Evolutionary conservation across 768 basidiomycete genomes (phyloP).

Genomic region (Phallus indusiatus): DNA sequence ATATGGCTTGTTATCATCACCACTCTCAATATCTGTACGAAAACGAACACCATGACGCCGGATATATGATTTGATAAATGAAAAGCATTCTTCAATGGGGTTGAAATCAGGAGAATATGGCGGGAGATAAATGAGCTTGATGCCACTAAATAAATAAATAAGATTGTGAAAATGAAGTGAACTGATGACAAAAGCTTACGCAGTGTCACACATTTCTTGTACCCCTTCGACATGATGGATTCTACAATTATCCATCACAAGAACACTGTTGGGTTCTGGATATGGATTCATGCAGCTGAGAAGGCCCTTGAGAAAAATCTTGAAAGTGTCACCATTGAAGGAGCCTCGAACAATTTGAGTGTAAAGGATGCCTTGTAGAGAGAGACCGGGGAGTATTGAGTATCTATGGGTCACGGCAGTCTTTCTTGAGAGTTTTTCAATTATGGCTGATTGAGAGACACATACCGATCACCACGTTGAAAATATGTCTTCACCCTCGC

Average conservation of each 20-base stretch:
- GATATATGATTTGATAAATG: constrained; percentile 23
- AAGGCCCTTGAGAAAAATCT: constrained; percentile 23
- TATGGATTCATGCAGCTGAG: constrained; percentile 30
- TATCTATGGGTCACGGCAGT: constrained; percentile 15
- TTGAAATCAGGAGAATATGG: constrained; percentile 29
- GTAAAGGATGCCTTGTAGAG: constrained; percentile 26
- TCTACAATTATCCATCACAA: constrained; percentile 30
- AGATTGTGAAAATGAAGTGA: background rate
- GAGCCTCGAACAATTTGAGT: constrained; percentile 21
- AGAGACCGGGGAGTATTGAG: constrained; percentile 28
- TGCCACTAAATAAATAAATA: constrained; percentile 12
- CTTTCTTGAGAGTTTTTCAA: background rate
- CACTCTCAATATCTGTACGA: background rate
- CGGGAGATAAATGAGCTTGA: constrained; percentile 21
- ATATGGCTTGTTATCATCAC: background rate
- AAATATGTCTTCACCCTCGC: background rate
- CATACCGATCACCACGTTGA: background rate
- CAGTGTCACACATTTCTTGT: constrained; percentile 21
- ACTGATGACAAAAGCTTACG: constrained; percentile 15
- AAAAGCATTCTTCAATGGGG: constrained; percentile 28
- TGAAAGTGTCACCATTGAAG: constrained; percentile 21
- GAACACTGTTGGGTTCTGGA: constrained; percentile 25
- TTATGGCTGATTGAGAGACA: background rate
- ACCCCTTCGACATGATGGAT: constrained; percentile 26
- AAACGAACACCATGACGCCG: constrained; percentile 14